Evolutionary conservation across 2,329 filamentous ascomycete genomes (phyloP).

Genomic region (Plectosphaerella sp.): DNA sequence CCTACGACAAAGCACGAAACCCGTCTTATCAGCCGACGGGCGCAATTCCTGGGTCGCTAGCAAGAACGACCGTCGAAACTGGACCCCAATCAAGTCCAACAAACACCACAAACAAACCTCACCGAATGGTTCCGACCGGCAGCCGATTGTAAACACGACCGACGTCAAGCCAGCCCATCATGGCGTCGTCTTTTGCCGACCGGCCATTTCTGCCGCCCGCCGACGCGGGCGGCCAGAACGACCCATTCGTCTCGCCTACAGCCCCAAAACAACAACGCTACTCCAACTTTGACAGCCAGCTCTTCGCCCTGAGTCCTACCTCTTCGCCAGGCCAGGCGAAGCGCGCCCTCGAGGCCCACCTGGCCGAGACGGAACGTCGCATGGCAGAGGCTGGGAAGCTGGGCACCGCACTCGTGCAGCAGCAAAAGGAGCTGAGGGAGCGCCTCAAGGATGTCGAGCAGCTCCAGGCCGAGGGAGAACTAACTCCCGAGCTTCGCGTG

Average conservation of each 20-base stretch:
- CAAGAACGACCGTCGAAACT: conserved; percentile 6
- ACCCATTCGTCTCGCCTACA: conserved; percentile 53
- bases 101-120: background rate
- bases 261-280: conserved; percentile 60
- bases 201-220: conserved; percentile 33
- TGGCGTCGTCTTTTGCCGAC: conserved; percentile 40
- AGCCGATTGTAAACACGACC: conserved; percentile 14
- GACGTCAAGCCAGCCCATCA: conserved; percentile 17
- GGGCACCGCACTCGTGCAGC: conserved; percentile 80
- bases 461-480: conserved; percentile 68
- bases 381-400: conserved; percentile 88
- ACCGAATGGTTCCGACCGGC: background rate
- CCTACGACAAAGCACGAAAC: background rate
- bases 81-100: background rate
- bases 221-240: conserved; percentile 32
- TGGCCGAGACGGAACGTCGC: conserved; percentile 86
- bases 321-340: conserved; percentile 83
- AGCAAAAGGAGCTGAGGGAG: conserved; percentile 78
- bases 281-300: conserved; percentile 75
- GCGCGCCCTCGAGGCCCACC: conserved; percentile 82
- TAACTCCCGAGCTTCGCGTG: conserved; percentile 76
- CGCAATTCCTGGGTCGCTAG: too few relatives aligned
- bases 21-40: background rate
- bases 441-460: conserved; percentile 81
- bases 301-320: conserved; percentile 71